Evolutionary conservation across 1,284 basidiomycete species (phyloP), one percentile per base, ranked within the genome.

Genomic region (Pholiota adiposa): DNA sequence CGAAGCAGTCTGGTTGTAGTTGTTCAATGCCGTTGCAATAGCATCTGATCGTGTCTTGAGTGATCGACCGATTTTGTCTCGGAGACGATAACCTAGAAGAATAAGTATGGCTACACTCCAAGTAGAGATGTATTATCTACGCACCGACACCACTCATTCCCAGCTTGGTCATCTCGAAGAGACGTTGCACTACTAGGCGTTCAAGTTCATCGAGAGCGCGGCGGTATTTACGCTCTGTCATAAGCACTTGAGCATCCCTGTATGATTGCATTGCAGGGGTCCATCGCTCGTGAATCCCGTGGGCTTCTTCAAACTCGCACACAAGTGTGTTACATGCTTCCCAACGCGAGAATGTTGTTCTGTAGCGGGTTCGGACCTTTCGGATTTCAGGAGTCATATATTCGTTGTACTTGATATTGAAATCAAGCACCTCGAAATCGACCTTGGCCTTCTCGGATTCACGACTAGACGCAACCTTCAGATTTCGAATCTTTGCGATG

Each of bases 1-100:
- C 0, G 48, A 29, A 0, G 72, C 72, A 18, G 65, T 66, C 0
- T 34, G 54, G 48, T 75, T 75, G 63, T 73, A 74, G 2, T 51
- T 23, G 9, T 63, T 60, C 2, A 75, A 55, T 9, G 67, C 71
- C 2, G 59, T 67, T 16, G 64, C 51, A 25, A 75, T 68, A 5
- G 70, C 68, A n/a, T 65, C 41, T 1, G 68, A 69, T 6, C 68
- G 63, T 2, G 52, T 44, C 40, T 68, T 36, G 8, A 62, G 53
- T 2, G 56, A 34, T n/a, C 51, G 51, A 12, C 43, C 36, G 21
- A 63, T 63, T 21, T 63, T 53, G 25, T 60, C 49, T 7, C 54
- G 51, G 14, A 59, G 43, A n/a, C 53, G 52, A 27, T 63, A 63
- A 16, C 61, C 61, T 63, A 34, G 4, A 4, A 3, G 12, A 21